phyloP scores from a whole-genome alignment of 805 yeast genomes.

The Saccharomyces jurei region DNA sequence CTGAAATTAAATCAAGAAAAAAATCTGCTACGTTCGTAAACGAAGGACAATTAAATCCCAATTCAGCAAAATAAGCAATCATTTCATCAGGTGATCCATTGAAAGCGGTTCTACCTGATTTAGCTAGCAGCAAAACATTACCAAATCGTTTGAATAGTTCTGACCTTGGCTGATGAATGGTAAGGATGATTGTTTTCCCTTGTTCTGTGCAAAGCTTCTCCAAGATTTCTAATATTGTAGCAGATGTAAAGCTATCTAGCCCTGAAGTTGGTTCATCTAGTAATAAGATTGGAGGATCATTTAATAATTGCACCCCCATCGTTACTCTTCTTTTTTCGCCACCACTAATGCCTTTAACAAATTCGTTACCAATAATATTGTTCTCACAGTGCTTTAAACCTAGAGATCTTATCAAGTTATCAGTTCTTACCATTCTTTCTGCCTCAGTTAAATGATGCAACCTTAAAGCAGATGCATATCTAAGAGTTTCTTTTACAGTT shows the following conservation, averaged over 20 bases:
- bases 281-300: constrained; percentile 61
- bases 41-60: constrained; percentile 52
- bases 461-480: constrained; percentile 63
- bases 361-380: constrained; percentile 55
- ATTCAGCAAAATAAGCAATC: constrained; percentile 37
- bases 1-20: constrained; percentile 61
- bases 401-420: constrained; percentile 51
- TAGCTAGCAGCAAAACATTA: constrained; percentile 60
- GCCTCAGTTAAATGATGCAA: constrained; percentile 39
- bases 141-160: constrained; percentile 61
- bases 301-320: constrained; percentile 69
- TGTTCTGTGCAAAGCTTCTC: constrained; percentile 44
- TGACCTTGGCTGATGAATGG: constrained; percentile 79
- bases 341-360: constrained; percentile 68
- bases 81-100: constrained; percentile 48
- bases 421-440: constrained; percentile 42
- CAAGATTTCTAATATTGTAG: constrained; percentile 54
- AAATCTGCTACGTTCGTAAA: constrained; percentile 67
- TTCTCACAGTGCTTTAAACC: constrained; percentile 75
- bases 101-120: constrained; percentile 64
- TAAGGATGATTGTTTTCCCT: constrained; percentile 60
- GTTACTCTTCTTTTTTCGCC: constrained; percentile 85
- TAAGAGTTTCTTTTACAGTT: constrained; percentile 71
- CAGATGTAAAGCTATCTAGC: constrained; percentile 70
- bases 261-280: constrained; percentile 91